A percentile compares a stretch with the other conserved stretches of the same genome.
Evolutionary conservation across 345 rosid species (phyloP).

Genomic region (Hypericum androsaemum): DNA sequence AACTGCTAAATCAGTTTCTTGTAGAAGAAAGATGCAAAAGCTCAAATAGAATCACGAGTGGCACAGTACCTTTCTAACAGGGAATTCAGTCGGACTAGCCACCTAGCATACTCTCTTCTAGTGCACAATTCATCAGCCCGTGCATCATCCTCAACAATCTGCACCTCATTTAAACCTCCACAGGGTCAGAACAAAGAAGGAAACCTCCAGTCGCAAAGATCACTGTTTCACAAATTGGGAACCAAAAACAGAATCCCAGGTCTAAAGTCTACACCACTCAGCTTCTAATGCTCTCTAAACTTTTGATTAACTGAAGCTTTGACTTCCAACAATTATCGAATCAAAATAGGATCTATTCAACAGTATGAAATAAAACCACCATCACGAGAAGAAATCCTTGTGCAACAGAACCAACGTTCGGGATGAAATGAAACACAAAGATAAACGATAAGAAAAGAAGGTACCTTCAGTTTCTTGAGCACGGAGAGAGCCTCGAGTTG

Average conservation of each 20-base stretch:
- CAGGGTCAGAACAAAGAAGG: slow-evolving; percentile 42
- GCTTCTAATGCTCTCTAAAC: too few relatives aligned
- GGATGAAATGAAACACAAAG: slow-evolving; percentile 1
- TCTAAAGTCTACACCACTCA: too few relatives aligned
- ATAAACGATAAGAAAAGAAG: slow-evolving; percentile 5
- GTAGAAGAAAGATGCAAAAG: background rate
- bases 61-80: slow-evolving; percentile 57
- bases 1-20: background rate
- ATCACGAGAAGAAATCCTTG: too few relatives aligned
- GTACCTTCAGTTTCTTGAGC: slow-evolving; percentile 72
- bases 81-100: slow-evolving; percentile 56
- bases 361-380: too few relatives aligned
- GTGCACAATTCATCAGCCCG: slow-evolving; percentile 63
- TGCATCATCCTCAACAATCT: slow-evolving; percentile 64
- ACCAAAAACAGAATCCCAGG: too few relatives aligned
- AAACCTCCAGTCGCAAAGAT: slow-evolving; percentile 10
- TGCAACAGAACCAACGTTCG: background rate
- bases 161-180: slow-evolving; percentile 31
- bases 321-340: too few relatives aligned
- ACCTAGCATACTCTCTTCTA: slow-evolving; percentile 77
- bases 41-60: background rate
- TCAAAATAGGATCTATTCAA: too few relatives aligned
- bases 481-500: slow-evolving; percentile 62
- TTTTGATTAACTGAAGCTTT: too few relatives aligned
- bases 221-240: background rate